A percentile compares a stretch with the other conserved stretches of the same genome.
Evolutionary conservation across 2,329 filamentous ascomycete genomes (phyloP).

Genomic region (Lachnellula arida): DNA sequence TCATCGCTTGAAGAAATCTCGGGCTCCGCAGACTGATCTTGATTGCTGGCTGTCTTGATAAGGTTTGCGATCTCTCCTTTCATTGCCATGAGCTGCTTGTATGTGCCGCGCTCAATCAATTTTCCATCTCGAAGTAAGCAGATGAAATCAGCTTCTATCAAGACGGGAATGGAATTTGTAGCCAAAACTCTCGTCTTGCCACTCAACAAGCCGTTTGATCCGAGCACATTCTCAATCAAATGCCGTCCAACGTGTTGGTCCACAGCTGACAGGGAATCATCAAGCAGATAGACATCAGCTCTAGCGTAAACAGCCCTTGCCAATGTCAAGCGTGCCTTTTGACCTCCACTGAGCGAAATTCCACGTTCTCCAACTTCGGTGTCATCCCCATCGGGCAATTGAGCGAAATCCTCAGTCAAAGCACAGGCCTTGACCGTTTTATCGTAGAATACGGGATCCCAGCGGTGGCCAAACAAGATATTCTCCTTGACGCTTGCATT

Average conservation of each 20-base stretch:
- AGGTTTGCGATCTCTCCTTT: slow-evolving; percentile 85
- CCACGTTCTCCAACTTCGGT: slow-evolving; percentile 96
- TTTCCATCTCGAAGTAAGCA: slow-evolving; percentile 77
- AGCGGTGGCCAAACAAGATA: slow-evolving; percentile 92
- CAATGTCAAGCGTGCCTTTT: slow-evolving; percentile 89
- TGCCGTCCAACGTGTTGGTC: slow-evolving; percentile 96
- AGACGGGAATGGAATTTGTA: slow-evolving; percentile 89
- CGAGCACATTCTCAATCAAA: slow-evolving; percentile 90
- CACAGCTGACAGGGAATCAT: slow-evolving; percentile 94
- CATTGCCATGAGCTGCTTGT: slow-evolving; percentile 86
- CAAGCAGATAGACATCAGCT: slow-evolving; percentile 92
- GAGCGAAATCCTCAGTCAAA: slow-evolving; percentile 82
- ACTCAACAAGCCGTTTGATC: slow-evolving; percentile 72
- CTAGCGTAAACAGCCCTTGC: slow-evolving; percentile 93
- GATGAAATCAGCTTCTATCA: slow-evolving; percentile 86
- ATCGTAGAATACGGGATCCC: slow-evolving; percentile 91
- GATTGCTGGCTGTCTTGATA: slow-evolving; percentile 67
- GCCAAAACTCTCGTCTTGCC: slow-evolving; percentile 89
- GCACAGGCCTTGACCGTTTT: slow-evolving; percentile 89
- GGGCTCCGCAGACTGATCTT: slow-evolving; percentile 43
- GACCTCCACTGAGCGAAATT: slow-evolving; percentile 91
- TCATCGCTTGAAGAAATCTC: slow-evolving; percentile 45
- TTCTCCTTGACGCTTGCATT: slow-evolving; percentile 97
- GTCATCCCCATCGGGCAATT: slow-evolving; percentile 90
- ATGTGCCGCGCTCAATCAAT: slow-evolving; percentile 84